These are phyloP conservation scores for Lasiosphaeriaceae sp. DNA, from an alignment of 495 filamentous ascomycete species.

Conservation along the genomic window DNA sequence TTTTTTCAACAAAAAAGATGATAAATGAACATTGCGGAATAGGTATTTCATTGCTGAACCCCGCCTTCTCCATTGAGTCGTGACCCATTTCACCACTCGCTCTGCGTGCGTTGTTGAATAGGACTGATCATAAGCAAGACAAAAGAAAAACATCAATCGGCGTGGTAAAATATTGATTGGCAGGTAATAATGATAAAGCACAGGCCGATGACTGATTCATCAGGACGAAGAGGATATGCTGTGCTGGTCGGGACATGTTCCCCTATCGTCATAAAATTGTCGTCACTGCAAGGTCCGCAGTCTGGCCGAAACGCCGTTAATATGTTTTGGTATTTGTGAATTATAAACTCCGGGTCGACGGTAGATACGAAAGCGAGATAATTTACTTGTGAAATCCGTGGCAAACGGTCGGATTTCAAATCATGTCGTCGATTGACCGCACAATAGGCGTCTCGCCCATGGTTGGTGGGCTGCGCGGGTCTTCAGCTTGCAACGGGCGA, in stretches of 20 bases:
- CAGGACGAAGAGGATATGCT: too few species aligned
- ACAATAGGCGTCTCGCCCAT: conserved; percentile 64
- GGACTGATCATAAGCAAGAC: neutral
- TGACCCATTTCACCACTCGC: neutral
- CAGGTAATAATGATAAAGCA: neutral
- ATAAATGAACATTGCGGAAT: neutral
- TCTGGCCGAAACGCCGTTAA: neutral
- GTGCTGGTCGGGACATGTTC: too few species aligned
- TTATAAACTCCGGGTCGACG: neutral
- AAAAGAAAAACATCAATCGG: conserved; percentile 1
- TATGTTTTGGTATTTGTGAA: conserved; percentile 2
- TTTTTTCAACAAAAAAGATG: too few species aligned
- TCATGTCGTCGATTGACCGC: conserved; percentile 58
- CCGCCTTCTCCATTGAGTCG: neutral
- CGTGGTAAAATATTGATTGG: neutral
- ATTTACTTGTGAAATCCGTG: conserved; percentile 16
- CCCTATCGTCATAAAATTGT: too few species aligned
- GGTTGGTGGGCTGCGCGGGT: conserved; percentile 62
- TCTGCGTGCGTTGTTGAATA: neutral
- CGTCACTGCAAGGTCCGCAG: too few species aligned
- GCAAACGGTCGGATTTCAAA: conserved; percentile 5
- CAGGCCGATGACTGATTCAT: neutral
- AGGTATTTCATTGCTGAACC: neutral
- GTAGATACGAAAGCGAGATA: neutral
- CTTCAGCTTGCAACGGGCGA: conserved; percentile 42